Conservation (phyloP, 805 yeast genomes). For the Yarrowia sp. region DNA sequence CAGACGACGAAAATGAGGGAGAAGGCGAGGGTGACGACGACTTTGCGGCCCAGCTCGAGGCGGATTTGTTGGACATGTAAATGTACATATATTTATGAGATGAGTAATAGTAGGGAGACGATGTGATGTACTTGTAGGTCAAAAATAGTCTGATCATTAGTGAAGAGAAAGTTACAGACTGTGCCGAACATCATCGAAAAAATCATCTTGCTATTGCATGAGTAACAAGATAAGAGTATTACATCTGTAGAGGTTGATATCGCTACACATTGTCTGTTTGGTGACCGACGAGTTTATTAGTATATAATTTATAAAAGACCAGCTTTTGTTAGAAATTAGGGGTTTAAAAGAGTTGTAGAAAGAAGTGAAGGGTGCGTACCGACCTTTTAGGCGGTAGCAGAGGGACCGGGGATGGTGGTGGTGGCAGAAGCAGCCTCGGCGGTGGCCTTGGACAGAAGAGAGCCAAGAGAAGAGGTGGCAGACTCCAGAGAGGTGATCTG, state of each 20-base stretch:
- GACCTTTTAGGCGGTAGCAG: constrained; percentile 30
- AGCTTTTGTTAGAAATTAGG: constrained; percentile 12
- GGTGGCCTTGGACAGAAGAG: constrained; percentile 15
- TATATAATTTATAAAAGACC: constrained; percentile 36
- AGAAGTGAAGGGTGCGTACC: constrained; percentile 6
- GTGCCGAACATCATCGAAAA: too few relatives aligned
- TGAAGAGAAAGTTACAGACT: too few relatives aligned
- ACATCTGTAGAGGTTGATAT: too few relatives aligned
- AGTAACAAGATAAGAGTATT: too few relatives aligned
- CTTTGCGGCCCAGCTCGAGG: constrained; percentile 43
- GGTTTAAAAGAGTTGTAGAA: constrained; percentile 15
- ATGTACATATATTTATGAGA: constrained; percentile 35
- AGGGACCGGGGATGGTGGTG: constrained; percentile 31
- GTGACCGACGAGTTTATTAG: constrained; percentile 30
- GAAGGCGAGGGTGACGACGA: constrained; percentile 41
- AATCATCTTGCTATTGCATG: too few relatives aligned
- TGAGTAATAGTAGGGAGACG: too few relatives aligned
- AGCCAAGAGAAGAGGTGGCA: constrained; percentile 29
- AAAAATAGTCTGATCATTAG: too few relatives aligned
- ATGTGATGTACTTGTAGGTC: too few relatives aligned
- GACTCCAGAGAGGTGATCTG: constrained; percentile 36
- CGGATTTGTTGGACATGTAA: constrained; percentile 36
- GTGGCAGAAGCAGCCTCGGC: constrained; percentile 33
- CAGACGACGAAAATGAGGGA: constrained; percentile 37
- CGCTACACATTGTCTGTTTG: neutral